Percentiles rank a stretch among this genome's conserved stretches.
Conservation (phyloP, 306 rosid genomes). For the Prunus campanulata region DNA sequence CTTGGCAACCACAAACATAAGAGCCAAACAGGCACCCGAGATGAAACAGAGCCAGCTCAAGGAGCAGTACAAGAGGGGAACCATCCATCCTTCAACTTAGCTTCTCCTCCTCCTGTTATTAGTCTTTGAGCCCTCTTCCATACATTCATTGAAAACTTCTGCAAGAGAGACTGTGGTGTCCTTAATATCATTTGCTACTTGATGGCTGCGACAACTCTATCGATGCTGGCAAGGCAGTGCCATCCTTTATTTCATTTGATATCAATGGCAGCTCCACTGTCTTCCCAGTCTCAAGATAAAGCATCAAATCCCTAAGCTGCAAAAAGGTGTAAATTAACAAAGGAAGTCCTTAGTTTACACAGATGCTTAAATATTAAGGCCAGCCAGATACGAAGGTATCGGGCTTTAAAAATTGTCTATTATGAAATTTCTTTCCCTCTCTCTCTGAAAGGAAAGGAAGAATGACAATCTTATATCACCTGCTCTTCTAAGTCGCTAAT, state of each 20-base stretch:
- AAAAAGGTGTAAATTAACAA: slow-evolving; percentile 1
- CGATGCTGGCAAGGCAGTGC: slow-evolving; percentile 22
- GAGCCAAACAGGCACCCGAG: neutral
- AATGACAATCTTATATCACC: slow-evolving; percentile 35
- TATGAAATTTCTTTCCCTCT: neutral
- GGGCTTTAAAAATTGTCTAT: neutral
- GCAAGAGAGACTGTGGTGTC: neutral
- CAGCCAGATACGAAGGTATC: neutral
- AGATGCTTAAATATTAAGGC: neutral
- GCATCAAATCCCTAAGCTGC: slow-evolving; percentile 80
- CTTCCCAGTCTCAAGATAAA: slow-evolving; percentile 54
- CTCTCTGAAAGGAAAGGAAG: neutral
- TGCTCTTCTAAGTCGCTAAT: slow-evolving; percentile 58
- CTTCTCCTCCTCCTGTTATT: neutral
- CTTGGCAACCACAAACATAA: neutral
- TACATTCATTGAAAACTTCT: neutral
- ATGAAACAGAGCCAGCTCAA: neutral
- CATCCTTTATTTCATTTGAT: slow-evolving; percentile 36
- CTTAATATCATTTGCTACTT: neutral
- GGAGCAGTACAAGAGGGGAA: neutral
- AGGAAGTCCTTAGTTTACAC: slow-evolving; percentile 20
- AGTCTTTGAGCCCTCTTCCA: slow-evolving; percentile 1
- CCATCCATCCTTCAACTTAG: neutral
- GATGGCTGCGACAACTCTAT: slow-evolving; percentile 27
- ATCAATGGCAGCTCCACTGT: slow-evolving; percentile 32